These are phyloP conservation scores for Acanthamoeba triangularis DNA, from an alignment of 208 protist species.

Conservation along the genomic window DNA sequence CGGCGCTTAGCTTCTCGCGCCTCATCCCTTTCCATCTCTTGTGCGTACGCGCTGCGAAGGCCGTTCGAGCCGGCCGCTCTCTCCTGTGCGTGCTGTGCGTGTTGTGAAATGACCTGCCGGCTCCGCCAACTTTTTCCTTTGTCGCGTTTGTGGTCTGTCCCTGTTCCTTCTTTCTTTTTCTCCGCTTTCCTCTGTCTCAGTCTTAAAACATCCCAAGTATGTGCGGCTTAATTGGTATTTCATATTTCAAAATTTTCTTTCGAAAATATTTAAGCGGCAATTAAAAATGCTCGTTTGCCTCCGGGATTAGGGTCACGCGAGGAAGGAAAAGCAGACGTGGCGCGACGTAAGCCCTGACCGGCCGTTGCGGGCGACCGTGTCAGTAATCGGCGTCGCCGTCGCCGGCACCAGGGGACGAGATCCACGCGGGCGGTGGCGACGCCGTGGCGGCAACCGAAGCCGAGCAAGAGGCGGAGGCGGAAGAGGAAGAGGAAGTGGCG, in stretches of 20 bases:
- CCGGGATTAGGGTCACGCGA: not conserved
- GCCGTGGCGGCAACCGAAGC: no score
- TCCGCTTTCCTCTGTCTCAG: no score
- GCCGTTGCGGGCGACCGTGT: not conserved
- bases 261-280: not conserved
- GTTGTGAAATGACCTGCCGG: no score
- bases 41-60: not conserved
- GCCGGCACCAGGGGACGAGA: not conserved
- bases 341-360: no score
- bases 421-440: not conserved
- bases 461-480: no score
- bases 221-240: not conserved
- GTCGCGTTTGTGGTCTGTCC: not conserved
- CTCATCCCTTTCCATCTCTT: not conserved
- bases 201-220: not conserved
- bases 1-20: not conserved
- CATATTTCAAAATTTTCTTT: not conserved
- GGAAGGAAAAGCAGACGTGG: not conserved
- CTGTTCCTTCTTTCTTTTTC: no score
- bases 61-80: no score
- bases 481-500: not conserved
- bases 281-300: no score
- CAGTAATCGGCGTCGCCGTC: not conserved
- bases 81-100: no score
- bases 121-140: not conserved